Percentiles rank a stretch among this genome's conserved stretches.
phyloP scores from a whole-genome alignment of 73 alveolate species.

The Paramecium tetraurelia region DNA sequence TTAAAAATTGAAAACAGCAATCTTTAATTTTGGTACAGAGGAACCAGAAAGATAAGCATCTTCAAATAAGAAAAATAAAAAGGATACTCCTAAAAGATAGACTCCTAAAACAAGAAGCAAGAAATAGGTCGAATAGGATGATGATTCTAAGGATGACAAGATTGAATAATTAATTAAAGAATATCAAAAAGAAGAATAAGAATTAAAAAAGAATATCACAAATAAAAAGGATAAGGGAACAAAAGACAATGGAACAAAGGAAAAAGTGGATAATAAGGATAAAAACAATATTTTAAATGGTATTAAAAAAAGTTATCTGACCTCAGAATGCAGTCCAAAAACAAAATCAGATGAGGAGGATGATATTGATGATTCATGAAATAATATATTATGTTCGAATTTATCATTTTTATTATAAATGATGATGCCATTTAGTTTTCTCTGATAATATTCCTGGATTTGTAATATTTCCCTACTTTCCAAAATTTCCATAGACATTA shows the following conservation, averaged over 20 bases:
- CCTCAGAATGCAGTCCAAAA: neutral
- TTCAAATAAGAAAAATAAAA: neutral
- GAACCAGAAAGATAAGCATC: neutral
- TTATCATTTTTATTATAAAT: slow-evolving; percentile 55
- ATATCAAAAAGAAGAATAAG: neutral
- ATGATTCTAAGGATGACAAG: neutral
- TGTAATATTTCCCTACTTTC: slow-evolving; percentile 50
- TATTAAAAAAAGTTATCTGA: neutral
- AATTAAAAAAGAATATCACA: neutral
- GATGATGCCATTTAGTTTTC: slow-evolving; percentile 67
- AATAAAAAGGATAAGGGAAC: neutral
- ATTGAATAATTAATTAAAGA: neutral
- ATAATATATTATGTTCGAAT: neutral
- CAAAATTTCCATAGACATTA: slow-evolving; percentile 65
- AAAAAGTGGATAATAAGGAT: neutral
- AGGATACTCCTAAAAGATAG: neutral
- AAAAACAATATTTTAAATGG: neutral
- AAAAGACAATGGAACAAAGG: neutral
- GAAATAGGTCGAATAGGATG: neutral
- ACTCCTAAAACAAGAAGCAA: neutral
- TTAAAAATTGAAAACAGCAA: neutral
- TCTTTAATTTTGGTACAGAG: neutral
- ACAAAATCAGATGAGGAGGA: neutral
- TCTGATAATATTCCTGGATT: slow-evolving; percentile 63
- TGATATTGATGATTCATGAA: neutral